Base-by-base conservation (phyloP, 2,329 filamentous ascomycete species). In the Exserohilum turcica region DNA sequence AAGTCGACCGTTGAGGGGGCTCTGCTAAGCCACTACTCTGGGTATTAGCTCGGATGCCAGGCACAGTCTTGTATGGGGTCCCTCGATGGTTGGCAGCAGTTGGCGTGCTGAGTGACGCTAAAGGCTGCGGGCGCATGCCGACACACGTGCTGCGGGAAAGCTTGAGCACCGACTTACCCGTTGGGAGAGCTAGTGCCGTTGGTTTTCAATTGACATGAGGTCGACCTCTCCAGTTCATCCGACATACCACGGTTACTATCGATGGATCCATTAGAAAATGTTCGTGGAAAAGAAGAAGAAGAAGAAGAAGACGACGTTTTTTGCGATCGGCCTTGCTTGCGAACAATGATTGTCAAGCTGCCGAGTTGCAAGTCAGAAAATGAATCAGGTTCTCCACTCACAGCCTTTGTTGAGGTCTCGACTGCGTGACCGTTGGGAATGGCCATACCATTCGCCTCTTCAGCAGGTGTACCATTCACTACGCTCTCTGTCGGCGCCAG, bases 241-340 rank as follows among this genome's bases (percentile, higher is more conserved):
- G 76, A 74, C 67, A 81, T 78, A 62, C 74, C 77, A 57, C 43
- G 55, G 69, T 75, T 78, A 65, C 77, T 78, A 73, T 86, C 79
- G 71, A 85, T 79, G 43, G 78, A 82, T 57, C 80, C 78, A 69
- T 84, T 82, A 57, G 81, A 82, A 71, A 82, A 83, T 16, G 79
- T 82, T 70, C 79, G 76, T 52, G 66, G 62, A 54, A 61, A 54
- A 49, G 51, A 59, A 56, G 57, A 56, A 56, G 74, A 53, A 64
- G 61, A 71, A 60, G 58, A 59, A 56, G 57, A 56, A 56, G 74
- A 53, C 64, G 61, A 71, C 60, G 58, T 68, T 65, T 66, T 61
- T 67, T 66, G 67, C 51, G 53, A 57, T 48, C 63, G 59, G 47
- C 67, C 69, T 65, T 74, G 73, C 48, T 73, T 77, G 61, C 74